These are phyloP conservation scores for Entoloma clypeatum DNA, from an alignment of 1,284 basidiomycete genomes.

Conservation along the genomic window DNA sequence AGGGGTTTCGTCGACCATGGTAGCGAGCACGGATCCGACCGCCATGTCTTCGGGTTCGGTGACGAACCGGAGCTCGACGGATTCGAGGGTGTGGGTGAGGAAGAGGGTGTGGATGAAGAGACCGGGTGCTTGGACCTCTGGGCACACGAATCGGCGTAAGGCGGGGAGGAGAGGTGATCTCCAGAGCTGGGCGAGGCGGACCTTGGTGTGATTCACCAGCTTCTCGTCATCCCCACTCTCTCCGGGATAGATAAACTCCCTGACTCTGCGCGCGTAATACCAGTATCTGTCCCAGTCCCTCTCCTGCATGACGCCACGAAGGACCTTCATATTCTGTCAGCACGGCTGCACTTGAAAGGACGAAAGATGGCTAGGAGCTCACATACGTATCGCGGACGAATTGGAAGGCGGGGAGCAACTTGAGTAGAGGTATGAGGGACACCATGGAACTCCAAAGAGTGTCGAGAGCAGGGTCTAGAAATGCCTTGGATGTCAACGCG, in stretches of 20 bases:
- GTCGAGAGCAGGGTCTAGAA: conserved; percentile 20
- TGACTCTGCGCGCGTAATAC: conserved; percentile 12
- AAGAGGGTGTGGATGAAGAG: conserved; percentile 14
- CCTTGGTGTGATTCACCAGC: conserved; percentile 9
- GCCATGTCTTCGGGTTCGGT: conserved; percentile 10
- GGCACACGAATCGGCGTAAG: conserved; percentile 10
- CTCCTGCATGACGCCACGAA: conserved; percentile 9
- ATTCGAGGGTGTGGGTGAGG: conserved; percentile 8
- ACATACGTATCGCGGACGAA: conserved; percentile 19
- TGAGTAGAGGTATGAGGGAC: conserved; percentile 21
- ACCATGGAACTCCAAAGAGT: conserved; percentile 21
- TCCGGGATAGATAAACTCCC: conserved; percentile 10
- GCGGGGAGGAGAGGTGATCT: conserved; percentile 10
- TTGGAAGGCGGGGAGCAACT: conserved; percentile 19
- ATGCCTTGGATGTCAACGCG: conserved; percentile 21
- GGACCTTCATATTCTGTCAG: conserved; percentile 1
- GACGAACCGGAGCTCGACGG: conserved; percentile 6
- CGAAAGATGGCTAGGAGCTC: conserved; percentile 4
- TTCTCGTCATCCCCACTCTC: conserved; percentile 6
- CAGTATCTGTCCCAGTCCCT: conserved; percentile 11
- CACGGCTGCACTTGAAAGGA: not conserved
- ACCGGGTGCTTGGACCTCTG: conserved; percentile 7
- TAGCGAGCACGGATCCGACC: conserved; percentile 10
- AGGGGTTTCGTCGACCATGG: conserved; percentile 8
- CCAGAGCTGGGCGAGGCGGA: conserved; percentile 13